Conservation (phyloP, 2,329 filamentous ascomycete species). For the Calonectria henricotiae region DNA sequence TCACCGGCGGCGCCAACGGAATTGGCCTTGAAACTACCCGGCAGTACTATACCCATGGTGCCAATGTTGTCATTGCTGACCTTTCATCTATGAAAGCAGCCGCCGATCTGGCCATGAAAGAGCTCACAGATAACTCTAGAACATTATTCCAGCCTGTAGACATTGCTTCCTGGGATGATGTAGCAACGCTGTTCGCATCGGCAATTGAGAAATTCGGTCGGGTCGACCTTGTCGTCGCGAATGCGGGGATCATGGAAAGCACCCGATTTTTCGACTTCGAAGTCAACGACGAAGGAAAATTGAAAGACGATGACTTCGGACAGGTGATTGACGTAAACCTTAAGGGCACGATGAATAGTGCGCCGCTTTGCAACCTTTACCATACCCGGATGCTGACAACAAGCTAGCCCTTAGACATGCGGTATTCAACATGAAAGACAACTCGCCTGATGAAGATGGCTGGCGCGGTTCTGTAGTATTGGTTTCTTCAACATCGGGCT, state of each 20-base stretch:
- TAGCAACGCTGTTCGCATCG: constrained; percentile 27
- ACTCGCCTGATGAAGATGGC: constrained; percentile 18
- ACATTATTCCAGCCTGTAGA: constrained; percentile 33
- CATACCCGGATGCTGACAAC: not conserved
- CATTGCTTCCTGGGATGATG: constrained; percentile 31
- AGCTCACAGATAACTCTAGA: not conserved
- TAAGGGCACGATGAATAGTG: constrained; percentile 45
- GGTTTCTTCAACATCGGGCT: constrained; percentile 42
- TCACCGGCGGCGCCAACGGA: constrained; percentile 38
- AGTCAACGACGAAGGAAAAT: constrained; percentile 18
- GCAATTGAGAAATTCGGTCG: constrained; percentile 9
- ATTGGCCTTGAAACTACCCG: constrained; percentile 34
- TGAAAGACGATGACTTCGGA: constrained; percentile 26
- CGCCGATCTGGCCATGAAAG: constrained; percentile 23
- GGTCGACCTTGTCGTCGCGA: constrained; percentile 38
- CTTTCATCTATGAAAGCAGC: not conserved
- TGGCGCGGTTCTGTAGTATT: constrained; percentile 42
- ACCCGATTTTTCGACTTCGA: constrained; percentile 31
- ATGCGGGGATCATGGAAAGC: constrained; percentile 41
- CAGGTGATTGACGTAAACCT: constrained; percentile 43
- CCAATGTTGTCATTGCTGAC: constrained; percentile 38
- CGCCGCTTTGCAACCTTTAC: not conserved
- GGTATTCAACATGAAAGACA: constrained; percentile 36
- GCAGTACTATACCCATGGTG: constrained; percentile 33
- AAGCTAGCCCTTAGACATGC: constrained; percentile 25